Percentiles rank a stretch among this genome's conserved stretches.
Evolutionary conservation across 2,329 filamentous ascomycete species (phyloP).

Genomic region (Ilyonectria mors-panacis): DNA sequence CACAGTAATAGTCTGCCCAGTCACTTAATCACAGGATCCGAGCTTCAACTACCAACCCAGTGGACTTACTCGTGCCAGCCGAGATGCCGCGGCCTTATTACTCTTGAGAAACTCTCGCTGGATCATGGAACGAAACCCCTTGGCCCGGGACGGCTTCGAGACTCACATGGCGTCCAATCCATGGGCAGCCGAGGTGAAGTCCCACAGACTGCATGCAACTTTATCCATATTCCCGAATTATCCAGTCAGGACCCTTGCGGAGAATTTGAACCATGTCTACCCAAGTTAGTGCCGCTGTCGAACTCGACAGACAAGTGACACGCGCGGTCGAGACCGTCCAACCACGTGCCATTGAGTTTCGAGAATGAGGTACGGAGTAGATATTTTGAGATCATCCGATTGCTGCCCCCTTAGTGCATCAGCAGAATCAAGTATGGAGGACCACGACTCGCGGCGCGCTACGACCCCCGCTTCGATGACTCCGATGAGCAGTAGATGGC

Average conservation of each 20-base stretch:
- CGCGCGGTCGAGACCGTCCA: conserved; percentile 13
- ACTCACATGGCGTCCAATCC: not conserved
- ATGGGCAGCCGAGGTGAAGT: not conserved
- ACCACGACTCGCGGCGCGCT: not conserved
- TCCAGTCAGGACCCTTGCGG: conserved; percentile 21
- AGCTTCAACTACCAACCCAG: not conserved
- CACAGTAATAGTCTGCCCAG: conserved; percentile 9
- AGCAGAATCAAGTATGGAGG: not conserved
- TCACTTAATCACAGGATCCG: conserved; percentile 3
- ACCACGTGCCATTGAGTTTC: conserved; percentile 7
- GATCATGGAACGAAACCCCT: conserved; percentile 1
- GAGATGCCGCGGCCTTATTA: not conserved
- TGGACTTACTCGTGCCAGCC: not conserved
- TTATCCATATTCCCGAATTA: conserved; percentile 26
- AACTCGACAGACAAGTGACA: conserved; percentile 1
- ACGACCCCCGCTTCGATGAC: not conserved
- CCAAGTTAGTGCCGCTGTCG: conserved; percentile 15
- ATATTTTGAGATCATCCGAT: conserved; percentile 16
- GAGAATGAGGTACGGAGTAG: not conserved
- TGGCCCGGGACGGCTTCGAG: conserved; percentile 1
- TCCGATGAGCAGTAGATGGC: not conserved
- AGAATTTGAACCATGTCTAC: conserved; percentile 7
- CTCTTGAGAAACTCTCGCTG: not conserved
- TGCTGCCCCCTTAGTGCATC: not conserved
- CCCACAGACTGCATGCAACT: not conserved